Evolutionary conservation across 345 rosid species (phyloP), one percentile per base, ranked within the genome.

Genomic region (Syzygium aromaticum): DNA sequence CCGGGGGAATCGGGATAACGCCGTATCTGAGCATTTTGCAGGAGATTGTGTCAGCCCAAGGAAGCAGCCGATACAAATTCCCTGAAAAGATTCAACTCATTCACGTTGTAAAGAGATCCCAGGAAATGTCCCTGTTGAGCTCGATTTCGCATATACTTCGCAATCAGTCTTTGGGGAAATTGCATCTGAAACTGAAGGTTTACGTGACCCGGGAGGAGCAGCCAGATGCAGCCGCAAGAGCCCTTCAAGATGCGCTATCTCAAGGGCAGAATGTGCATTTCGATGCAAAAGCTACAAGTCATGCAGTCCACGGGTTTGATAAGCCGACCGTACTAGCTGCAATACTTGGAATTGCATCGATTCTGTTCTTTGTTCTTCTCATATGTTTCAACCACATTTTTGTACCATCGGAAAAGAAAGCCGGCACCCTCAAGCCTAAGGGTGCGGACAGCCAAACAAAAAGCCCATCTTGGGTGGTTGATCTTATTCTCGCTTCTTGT

Each of bases 1-100:
- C 98, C 0, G 98, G 99, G 25, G 98, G 98, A 87, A 93, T 93
- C 59, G 98, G 99, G 86, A 94, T 97, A 85, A 95, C 98, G 28
- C 97, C 99, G 51, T 95, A 95, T 89, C 87, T 94, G 77, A 94
- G 98, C 94, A 94, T 97, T 85, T 88, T 97, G 84, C 95, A 93
- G 77, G 98, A 97, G 86, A 88, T 97, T 52, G 87, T 90, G 17
- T 88, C 93, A 22, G 52, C 89, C 27, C 87, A 90, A 84, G 88
- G 88, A 87, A 89, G 88, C 84, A 54, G 88, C 83, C 92, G 89
- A 80, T 87, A 85, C 14, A 93, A 86, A 89, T 84, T 93, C 52
- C 93, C 96, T 9, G 85, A 87, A 83, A 90, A 56, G 84, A 86
- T 95, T 84, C 95, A 93, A 46, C 97, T 97, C n/a, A 85, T 95